Evolutionary conservation across 208 protist species (phyloP), one percentile per base, ranked within the genome.

Genomic region (Willaertia magna): DNA sequence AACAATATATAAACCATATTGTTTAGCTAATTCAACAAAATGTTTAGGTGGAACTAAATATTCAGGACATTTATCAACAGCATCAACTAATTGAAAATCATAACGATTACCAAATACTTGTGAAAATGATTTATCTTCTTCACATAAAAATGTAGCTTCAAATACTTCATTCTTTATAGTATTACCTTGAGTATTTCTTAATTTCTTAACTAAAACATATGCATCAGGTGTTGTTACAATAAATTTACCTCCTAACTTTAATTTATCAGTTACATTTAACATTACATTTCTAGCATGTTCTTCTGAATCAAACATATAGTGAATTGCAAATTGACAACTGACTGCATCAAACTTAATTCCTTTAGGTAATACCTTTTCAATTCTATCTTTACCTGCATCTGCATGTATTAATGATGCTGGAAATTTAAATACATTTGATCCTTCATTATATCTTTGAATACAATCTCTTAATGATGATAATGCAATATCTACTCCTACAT

Each of bases 251-350:
- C 79, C 79, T 39, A 18, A 14, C 30, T 67, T 84, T 52, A 84
- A 67, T 59, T 6, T 26, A 46, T 46, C 30, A 18, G 48, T 47
- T 12, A 42, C 79, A 74, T 84, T 84, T n/a, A 12, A 12, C 11
- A 84, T 34, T 2, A 84, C 18, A 20, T 4, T 42, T 67, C 49
- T 84, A 26, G 49, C 79, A 39, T 59, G 39, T 4, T 59, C 39
- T 84, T 84, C 79, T 2, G 34, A 6, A 18, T 84, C 79, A 84
- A 84, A 84, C 18, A 46, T 34, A 22, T 84, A 84, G n/a, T 84
- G 79, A 46, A 67, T 22, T 39, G 79, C 46, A 67, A 84, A 84
- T 46, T 84, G 79, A 67, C 79, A 84, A 74, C 48, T 67, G 22
- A 59, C 47, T 47, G 20, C 26, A 46, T 84, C 49, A 74, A 84